Conservation (phyloP, 495 filamentous ascomycete species). For the Aspergillus wentii region DNA sequence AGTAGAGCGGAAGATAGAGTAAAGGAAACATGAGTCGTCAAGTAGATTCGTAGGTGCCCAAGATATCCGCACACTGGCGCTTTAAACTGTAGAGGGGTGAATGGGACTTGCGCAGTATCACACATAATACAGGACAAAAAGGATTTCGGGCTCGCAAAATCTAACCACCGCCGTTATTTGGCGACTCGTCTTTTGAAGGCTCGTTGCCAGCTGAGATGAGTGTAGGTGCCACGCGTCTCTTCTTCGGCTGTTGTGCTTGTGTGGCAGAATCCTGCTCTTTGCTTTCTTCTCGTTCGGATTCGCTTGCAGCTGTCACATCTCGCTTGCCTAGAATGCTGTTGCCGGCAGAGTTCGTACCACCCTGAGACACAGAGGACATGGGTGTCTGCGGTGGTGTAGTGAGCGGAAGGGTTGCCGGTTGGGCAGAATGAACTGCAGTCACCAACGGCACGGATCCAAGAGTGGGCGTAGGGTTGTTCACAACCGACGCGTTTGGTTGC, state of each 20-base stretch:
- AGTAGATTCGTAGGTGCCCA: too few relatives aligned
- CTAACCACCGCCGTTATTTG: neutral
- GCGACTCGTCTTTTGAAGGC: too few relatives aligned
- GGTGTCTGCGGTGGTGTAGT: conserved; percentile 83
- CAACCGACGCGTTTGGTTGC: conserved; percentile 30
- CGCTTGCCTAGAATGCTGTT: conserved; percentile 54
- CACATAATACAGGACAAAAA: too few relatives aligned
- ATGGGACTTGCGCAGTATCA: too few relatives aligned
- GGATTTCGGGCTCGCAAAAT: too few relatives aligned
- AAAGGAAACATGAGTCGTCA: too few relatives aligned
- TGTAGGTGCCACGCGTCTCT: conserved; percentile 74
- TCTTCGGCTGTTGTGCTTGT: conserved; percentile 53
- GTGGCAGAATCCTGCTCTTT: conserved; percentile 39
- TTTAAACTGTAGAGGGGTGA: too few relatives aligned
- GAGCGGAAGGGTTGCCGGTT: conserved; percentile 51
- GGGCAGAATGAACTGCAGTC: conserved; percentile 60
- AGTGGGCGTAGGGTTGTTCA: conserved; percentile 76
- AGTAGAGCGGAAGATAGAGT: too few relatives aligned
- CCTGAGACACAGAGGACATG: conserved; percentile 36
- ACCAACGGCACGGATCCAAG: conserved; percentile 69
- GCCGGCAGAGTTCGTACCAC: conserved; percentile 34
- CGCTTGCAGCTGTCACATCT: conserved; percentile 36
- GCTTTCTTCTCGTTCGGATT: conserved; percentile 57
- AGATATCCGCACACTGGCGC: too few relatives aligned
- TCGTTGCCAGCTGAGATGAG: conserved; percentile 53